Evolutionary conservation across 345 rosid genomes (phyloP).

Genomic region (Gossypium anomalum): DNA sequence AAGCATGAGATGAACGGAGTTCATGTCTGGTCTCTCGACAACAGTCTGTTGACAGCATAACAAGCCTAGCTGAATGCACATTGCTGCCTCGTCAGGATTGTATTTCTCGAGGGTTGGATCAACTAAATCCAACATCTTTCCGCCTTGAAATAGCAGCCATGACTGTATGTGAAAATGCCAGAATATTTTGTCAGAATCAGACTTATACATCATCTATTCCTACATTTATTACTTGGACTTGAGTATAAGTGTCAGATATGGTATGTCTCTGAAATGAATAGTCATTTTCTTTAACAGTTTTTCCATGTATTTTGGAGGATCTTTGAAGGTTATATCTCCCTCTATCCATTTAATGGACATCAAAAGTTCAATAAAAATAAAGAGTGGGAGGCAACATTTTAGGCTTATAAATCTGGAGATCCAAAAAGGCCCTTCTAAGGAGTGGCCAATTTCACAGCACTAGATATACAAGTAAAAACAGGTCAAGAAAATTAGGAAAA

Average conservation of each 20-base stretch:
- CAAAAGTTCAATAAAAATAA: too few relatives aligned
- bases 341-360: too few relatives aligned
- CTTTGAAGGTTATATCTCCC: too few relatives aligned
- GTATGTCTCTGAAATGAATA: too few relatives aligned
- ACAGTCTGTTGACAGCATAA: constrained; percentile 69
- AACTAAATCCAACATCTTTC: constrained; percentile 54
- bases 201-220: background rate
- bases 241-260: too few relatives aligned
- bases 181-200: background rate
- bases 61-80: constrained; percentile 73
- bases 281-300: too few relatives aligned
- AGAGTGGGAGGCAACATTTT: background rate
- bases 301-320: too few relatives aligned
- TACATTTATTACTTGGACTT: too few relatives aligned
- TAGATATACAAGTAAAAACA: too few relatives aligned
- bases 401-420: background rate
- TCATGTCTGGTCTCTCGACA: constrained; percentile 73
- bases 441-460: too few relatives aligned
- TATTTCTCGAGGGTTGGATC: constrained; percentile 52
- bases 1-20: constrained; percentile 69
- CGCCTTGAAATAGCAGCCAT: constrained; percentile 57
- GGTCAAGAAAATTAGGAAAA: too few relatives aligned
- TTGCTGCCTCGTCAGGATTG: constrained; percentile 66
- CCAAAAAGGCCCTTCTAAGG: too few relatives aligned
- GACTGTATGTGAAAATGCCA: constrained; percentile 34